Conservation (phyloP, 495 filamentous ascomycete species). For the Neurospora intermedia region DNA sequence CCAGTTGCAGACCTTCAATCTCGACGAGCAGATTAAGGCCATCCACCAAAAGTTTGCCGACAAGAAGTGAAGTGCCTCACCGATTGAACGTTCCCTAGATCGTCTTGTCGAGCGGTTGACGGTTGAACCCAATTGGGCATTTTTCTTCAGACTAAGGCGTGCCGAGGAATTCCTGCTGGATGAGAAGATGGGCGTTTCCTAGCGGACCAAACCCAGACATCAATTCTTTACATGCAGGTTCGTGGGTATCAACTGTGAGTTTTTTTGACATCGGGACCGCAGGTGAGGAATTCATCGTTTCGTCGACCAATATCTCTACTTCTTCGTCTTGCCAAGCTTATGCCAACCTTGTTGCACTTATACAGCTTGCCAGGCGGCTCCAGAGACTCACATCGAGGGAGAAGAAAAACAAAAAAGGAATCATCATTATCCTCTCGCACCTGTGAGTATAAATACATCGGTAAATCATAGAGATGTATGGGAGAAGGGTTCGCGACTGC, state of each 20-base stretch:
- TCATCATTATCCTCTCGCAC: background rate
- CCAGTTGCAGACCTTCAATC: constrained; percentile 41
- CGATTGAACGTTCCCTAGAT: background rate
- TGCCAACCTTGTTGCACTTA: background rate
- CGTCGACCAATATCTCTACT: background rate
- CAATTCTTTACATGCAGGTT: background rate
- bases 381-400: background rate
- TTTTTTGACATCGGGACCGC: background rate
- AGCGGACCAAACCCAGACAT: background rate
- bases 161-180: background rate
- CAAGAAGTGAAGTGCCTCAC: constrained; percentile 20
- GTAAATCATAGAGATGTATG: background rate
- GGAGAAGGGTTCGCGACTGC: background rate
- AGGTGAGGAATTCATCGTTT: background rate
- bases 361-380: background rate
- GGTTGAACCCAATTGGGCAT: background rate
- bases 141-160: background rate
- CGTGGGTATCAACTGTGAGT: background rate
- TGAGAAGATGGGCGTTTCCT: background rate
- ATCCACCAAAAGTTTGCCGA: constrained; percentile 56
- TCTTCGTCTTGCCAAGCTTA: background rate
- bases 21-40: constrained; percentile 61
- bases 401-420: background rate
- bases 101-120: background rate
- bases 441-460: background rate